Base-by-base conservation (phyloP, 805 yeast species). In the Candida fluviatilis region DNA sequence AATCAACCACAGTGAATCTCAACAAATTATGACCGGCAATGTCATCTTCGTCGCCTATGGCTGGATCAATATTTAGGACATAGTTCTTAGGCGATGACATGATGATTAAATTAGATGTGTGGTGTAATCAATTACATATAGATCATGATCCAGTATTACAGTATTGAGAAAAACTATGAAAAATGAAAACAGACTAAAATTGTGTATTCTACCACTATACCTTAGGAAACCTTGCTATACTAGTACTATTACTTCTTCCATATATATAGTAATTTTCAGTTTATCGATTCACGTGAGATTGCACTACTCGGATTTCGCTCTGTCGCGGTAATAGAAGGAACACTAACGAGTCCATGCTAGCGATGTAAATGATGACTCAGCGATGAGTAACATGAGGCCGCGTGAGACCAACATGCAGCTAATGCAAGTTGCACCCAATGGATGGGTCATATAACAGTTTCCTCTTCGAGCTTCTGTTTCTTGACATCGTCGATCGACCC, bases 401-500 rank as follows among this genome's bases (percentile, higher is more conserved):
- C n/a, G n/a, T n/a, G n/a, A n/a, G n/a, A n/a, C n/a, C n/a, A n/a
- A n/a, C n/a, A n/a, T n/a, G n/a, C n/a, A n/a, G n/a, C n/a, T n/a
- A n/a, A n/a, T n/a, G n/a, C n/a, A n/a, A n/a, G n/a, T n/a, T n/a
- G n/a, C n/a, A n/a, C n/a, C n/a, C n/a, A n/a, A n/a, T n/a, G n/a
- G n/a, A n/a, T n/a, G n/a, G n/a, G n/a, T n/a, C n/a, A n/a, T n/a
- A n/a, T n/a, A n/a, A n/a, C n/a, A n/a, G n/a, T n/a, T n/a, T 26
- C 32, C 35, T 28, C 28, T 8, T 40, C 46, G 34, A 35, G 35
- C 37, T 47, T 36, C 45, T 46, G 49, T 32, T 47, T 49, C 50
- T 63, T 64, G 24, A 57, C 52, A 31, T 45, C 64, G 27, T 56
- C 66, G 34, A 65, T 49, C 11, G 62, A 47, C 1, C 95, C 95